Conservation (phyloP, 2,329 filamentous ascomycete genomes). For the Grosmannia penicillata region DNA sequence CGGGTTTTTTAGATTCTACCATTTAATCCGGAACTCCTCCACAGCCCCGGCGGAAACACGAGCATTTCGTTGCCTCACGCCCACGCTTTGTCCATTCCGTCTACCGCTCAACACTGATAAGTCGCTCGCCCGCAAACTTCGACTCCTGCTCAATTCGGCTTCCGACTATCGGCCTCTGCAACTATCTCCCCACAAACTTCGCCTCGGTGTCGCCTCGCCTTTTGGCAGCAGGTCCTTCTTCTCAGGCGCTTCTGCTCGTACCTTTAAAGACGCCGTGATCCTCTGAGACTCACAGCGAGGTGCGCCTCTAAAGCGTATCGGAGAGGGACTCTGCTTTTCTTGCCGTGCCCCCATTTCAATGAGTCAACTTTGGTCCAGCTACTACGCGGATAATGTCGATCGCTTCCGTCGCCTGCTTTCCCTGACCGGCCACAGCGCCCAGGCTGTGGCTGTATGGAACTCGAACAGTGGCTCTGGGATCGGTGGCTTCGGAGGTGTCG, state of each 20-base stretch:
- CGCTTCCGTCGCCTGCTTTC: slow-evolving; percentile 80
- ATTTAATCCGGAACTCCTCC: too few relatives aligned
- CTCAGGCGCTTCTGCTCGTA: slow-evolving; percentile 22
- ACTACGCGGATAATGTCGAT: slow-evolving; percentile 96
- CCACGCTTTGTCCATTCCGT: too few relatives aligned
- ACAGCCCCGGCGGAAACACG: too few relatives aligned
- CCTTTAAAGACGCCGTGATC: slow-evolving; percentile 92
- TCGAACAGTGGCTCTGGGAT: slow-evolving; percentile 23
- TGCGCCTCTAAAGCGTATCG: slow-evolving; percentile 43
- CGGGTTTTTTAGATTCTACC: too few relatives aligned
- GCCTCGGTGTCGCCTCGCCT: slow-evolving; percentile 1
- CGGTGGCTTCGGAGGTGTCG: slow-evolving; percentile 5
- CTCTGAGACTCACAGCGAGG: slow-evolving; percentile 77
- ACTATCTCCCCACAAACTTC: too few relatives aligned
- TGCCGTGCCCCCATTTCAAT: slow-evolving; percentile 22
- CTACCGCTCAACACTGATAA: too few relatives aligned
- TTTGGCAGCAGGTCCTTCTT: slow-evolving; percentile 12
- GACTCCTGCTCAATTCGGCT: too few relatives aligned
- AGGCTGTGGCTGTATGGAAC: slow-evolving; percentile 35
- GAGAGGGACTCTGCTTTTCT: slow-evolving; percentile 9
- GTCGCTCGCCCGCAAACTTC: too few relatives aligned
- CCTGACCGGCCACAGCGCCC: slow-evolving; percentile 46
- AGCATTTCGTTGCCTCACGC: too few relatives aligned
- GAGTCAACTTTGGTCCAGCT: slow-evolving; percentile 97
- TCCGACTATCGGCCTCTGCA: too few relatives aligned